Conservation (phyloP, 352 stramenopile genomes). For the Globisporangium splendens region DNA sequence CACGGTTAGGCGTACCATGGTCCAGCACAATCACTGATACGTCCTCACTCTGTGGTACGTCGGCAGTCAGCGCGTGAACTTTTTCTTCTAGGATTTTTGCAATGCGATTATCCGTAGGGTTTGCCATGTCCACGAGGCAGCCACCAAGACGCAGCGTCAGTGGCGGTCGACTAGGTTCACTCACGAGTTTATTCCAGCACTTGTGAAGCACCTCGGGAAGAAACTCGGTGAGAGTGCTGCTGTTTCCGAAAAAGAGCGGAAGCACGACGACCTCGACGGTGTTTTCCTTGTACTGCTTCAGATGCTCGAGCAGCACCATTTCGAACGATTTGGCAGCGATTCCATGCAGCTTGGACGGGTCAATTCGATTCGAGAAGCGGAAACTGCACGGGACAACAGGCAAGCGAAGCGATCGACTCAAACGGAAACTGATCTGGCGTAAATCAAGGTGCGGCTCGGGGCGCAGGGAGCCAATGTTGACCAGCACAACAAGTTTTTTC, state of each 20-base stretch:
- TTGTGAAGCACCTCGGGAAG: slow-evolving; percentile 56
- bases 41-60: slow-evolving; percentile 18
- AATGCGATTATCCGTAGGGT: slow-evolving; percentile 47
- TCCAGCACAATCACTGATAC: slow-evolving; percentile 73
- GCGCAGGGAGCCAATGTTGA: slow-evolving; percentile 74
- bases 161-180: background rate
- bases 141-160: slow-evolving; percentile 40
- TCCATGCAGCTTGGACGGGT: slow-evolving; percentile 51
- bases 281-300: slow-evolving; percentile 21
- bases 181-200: slow-evolving; percentile 21
- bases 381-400: slow-evolving; percentile 75
- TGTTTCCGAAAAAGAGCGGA: slow-evolving; percentile 82
- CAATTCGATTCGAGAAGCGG: slow-evolving; percentile 73
- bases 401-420: slow-evolving; percentile 50
- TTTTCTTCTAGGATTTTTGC: slow-evolving; percentile 60
- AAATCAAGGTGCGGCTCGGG: slow-evolving; percentile 69
- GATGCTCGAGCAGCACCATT: slow-evolving; percentile 44
- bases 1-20: slow-evolving; percentile 62
- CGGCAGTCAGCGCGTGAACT: slow-evolving; percentile 34
- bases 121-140: slow-evolving; percentile 56
- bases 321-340: slow-evolving; percentile 64
- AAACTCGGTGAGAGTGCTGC: slow-evolving; percentile 72
- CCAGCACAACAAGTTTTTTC: slow-evolving; percentile 42
- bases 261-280: slow-evolving; percentile 45
- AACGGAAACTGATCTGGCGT: slow-evolving; percentile 62